Evolutionary conservation across 2,329 filamentous ascomycete species (phyloP).

Genomic region (Xylaria sp.): DNA sequence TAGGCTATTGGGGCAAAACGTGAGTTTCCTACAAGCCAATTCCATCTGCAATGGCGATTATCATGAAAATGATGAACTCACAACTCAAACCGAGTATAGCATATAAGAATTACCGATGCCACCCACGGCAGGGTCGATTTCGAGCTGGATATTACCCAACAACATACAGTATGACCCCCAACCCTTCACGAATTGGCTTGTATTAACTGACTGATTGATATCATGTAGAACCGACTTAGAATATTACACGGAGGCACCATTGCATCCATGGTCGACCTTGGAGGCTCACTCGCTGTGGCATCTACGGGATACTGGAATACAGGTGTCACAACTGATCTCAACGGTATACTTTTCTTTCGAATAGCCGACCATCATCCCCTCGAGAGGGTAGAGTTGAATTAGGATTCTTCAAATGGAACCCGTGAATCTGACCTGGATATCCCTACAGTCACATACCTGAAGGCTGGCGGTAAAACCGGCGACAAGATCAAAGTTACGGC

Average conservation of each 20-base stretch:
- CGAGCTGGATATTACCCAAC: constrained; percentile 74
- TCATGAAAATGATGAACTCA: not conserved
- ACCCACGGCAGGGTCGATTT: constrained; percentile 73
- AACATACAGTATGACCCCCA: constrained; percentile 69
- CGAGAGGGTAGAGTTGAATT: too few relatives aligned
- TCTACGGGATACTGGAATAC: constrained; percentile 68
- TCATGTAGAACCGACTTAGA: constrained; percentile 70
- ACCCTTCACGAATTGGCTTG: not conserved
- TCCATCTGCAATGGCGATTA: not conserved
- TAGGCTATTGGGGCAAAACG: constrained; percentile 51
- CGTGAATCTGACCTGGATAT: constrained; percentile 13
- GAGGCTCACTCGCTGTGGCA: constrained; percentile 68
- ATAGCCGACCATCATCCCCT: not conserved
- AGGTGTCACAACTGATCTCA: constrained; percentile 69
- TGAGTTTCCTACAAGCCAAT: constrained; percentile 38
- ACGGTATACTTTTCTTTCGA: constrained; percentile 49
- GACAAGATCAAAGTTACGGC: constrained; percentile 63
- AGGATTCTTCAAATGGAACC: not conserved
- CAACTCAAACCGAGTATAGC: constrained; percentile 9
- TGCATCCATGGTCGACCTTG: constrained; percentile 74
- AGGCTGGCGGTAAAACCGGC: constrained; percentile 61
- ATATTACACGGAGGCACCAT: constrained; percentile 82
- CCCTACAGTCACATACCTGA: constrained; percentile 67
- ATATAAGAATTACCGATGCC: constrained; percentile 73
- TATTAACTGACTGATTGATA: not conserved